Evolutionary conservation across 1,284 basidiomycete genomes (phyloP), one percentile per base, ranked within the genome.

Genomic region (Cryptococcus sp.): DNA sequence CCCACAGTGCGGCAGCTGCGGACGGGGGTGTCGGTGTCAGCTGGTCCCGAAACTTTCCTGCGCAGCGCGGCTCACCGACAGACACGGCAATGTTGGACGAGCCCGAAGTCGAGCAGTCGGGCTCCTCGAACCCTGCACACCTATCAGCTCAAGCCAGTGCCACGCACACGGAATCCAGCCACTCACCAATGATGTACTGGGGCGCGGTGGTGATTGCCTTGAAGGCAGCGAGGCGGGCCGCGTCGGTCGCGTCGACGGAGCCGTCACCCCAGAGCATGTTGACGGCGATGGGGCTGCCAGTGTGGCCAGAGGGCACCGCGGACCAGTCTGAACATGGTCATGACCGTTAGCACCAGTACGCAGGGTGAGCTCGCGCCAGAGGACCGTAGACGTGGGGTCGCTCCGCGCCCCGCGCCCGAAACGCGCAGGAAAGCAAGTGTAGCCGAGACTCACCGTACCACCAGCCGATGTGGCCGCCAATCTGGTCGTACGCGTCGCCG

Each of bases 231-330:
- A 75, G 57, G 37, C 77, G 73, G 16, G 57, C 40, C 6, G 69
- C 61, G 55, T 77, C 75, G 24, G 60, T 62, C 21, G 50, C 38
- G 56, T 68, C 69, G 51, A 57, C 61, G 37, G 49, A 46, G 33
- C 73, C 75, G 24, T 23, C 69, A 53, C 77, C 77, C 77, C 77
- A 78, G 8, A 78, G 64, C 69, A 76, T 77, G 47, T 69, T 63
- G 46, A 77, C 63, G 48, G 60, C 60, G 39, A 66, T 61, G 6
- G 66, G 60, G 9, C 57, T 49, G 49, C 66, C 65, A 21, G 59
- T 44, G 50, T 65, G 50, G 51, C 62, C 55, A 42, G 66, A 59
- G 7, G 65, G 65, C 8, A 51, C 57, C 28, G 66, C 53, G 38
- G 53, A 59, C 68, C 68, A 71, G 54, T 69, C 63, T 65, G 47